Percentiles rank a stretch among this genome's conserved stretches.
Conservation (phyloP, 2,329 filamentous ascomycete genomes). For the Celoporthe dispersa region DNA sequence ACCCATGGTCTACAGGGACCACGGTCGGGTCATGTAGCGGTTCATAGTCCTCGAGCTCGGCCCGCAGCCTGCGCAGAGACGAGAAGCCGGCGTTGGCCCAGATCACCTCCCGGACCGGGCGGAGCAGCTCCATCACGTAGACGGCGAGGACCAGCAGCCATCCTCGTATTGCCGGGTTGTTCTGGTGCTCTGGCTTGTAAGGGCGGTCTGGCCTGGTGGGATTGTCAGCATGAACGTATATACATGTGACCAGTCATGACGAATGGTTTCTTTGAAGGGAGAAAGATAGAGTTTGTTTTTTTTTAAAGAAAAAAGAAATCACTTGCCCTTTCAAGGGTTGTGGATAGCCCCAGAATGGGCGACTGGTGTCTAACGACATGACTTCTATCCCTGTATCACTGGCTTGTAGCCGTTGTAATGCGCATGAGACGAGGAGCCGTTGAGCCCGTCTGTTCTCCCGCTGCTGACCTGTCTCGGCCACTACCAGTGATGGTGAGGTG, state of each 20-base stretch:
- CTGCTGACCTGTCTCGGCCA: neutral
- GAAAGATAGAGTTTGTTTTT: neutral
- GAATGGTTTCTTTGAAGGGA: too few species aligned
- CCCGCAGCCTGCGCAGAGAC: constrained; percentile 56
- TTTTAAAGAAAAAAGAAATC: too few species aligned
- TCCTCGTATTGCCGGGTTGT: constrained; percentile 64
- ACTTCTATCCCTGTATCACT: neutral
- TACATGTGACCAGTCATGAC: neutral
- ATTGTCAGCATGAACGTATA: constrained; percentile 18
- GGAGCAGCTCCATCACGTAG: constrained; percentile 60
- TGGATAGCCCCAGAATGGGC: constrained; percentile 29
- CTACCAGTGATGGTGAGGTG: neutral
- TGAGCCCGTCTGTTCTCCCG: neutral
- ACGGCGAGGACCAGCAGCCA: constrained; percentile 56
- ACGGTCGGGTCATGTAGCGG: constrained; percentile 53
- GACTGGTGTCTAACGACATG: constrained; percentile 25
- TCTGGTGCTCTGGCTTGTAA: constrained; percentile 51
- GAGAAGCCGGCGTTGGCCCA: constrained; percentile 70
- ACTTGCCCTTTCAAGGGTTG: constrained; percentile 28
- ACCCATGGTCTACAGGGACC: constrained; percentile 46
- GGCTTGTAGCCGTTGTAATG: neutral
- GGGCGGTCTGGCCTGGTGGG: constrained; percentile 42
- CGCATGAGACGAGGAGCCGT: neutral
- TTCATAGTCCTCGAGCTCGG: constrained; percentile 55
- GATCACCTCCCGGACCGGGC: constrained; percentile 57